phyloP scores from a whole-genome alignment of 495 filamentous ascomycete species.

The Lasiosphaeris hirsuta region DNA sequence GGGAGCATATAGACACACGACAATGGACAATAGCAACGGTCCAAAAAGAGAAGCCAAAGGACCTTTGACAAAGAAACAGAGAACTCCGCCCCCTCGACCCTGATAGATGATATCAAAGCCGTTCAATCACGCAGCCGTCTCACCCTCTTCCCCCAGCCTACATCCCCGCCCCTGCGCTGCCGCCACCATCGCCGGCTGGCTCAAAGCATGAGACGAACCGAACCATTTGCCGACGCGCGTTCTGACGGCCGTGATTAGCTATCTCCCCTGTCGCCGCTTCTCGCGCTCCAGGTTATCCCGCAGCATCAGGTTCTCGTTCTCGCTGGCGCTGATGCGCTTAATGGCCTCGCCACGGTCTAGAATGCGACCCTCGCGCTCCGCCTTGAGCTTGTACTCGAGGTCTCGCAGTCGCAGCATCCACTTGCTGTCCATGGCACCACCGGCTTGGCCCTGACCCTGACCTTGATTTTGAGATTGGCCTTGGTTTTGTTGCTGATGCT shows the following conservation, averaged over 20 bases:
- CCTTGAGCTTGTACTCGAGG: slow-evolving; percentile 82
- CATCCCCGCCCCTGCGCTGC: no score
- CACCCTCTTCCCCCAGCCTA: no score
- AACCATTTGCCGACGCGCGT: no score
- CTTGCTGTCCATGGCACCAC: slow-evolving; percentile 51
- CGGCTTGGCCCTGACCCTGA: not conserved
- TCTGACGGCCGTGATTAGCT: not conserved
- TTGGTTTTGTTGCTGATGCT: slow-evolving; percentile 9
- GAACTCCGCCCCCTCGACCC: no score
- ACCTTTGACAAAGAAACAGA: no score
- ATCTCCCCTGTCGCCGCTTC: slow-evolving; percentile 22
- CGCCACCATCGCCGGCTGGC: no score
- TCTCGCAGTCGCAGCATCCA: slow-evolving; percentile 85
- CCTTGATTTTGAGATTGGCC: not conserved
- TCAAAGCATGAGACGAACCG: no score
- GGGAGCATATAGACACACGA: no score
- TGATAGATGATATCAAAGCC: no score
- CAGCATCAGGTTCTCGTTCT: slow-evolving; percentile 72
- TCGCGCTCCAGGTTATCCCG: slow-evolving; percentile 62
- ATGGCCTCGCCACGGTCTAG: slow-evolving; percentile 79
- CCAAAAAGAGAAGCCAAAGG: no score
- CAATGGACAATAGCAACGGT: no score
- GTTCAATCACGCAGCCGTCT: no score
- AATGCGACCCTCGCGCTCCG: slow-evolving; percentile 81
- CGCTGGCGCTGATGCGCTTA: slow-evolving; percentile 79